phyloP scores from a whole-genome alignment of 177 flowering plant genomes.

The Vitis hybrid region DNA sequence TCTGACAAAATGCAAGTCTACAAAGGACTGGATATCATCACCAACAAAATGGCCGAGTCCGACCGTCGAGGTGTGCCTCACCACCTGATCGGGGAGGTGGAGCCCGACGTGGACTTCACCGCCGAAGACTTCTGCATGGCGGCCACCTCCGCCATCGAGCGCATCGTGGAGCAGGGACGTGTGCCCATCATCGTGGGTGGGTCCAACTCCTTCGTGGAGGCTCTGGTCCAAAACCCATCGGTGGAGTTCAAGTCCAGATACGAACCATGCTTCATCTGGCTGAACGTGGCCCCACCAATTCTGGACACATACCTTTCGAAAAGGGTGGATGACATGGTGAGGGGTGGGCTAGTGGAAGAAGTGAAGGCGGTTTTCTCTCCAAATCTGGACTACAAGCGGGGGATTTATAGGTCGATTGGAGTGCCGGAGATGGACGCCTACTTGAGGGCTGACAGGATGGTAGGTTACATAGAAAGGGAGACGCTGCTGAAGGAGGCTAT shows the following conservation, averaged over 20 bases:
- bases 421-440: slow-evolving; percentile 22
- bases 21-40: too few species aligned
- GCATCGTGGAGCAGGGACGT: not conserved
- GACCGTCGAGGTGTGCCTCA: too few species aligned
- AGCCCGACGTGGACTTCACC: too few species aligned
- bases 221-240: slow-evolving; percentile 15
- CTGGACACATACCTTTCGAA: slow-evolving; percentile 3
- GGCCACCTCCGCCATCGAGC: slow-evolving; percentile 6
- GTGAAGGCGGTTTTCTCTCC: slow-evolving; percentile 7
- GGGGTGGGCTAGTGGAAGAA: slow-evolving; percentile 14
- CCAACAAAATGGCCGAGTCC: too few species aligned
- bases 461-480: not conserved
- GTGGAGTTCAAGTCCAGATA: slow-evolving; percentile 5
- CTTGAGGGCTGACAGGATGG: not conserved
- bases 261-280: slow-evolving; percentile 15
- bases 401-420: slow-evolving; percentile 22
- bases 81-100: too few species aligned
- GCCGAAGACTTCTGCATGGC: slow-evolving; percentile 1
- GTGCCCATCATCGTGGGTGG: slow-evolving; percentile 25
- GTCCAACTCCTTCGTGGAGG: slow-evolving; percentile 20
- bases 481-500: slow-evolving; percentile 9
- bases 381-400: slow-evolving; percentile 11
- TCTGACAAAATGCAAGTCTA: too few species aligned
- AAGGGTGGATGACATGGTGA: slow-evolving; percentile 24
- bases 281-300: slow-evolving; percentile 3